phyloP scores from a whole-genome alignment of 805 yeast species.

The Blastobotrys attinorum region DNA sequence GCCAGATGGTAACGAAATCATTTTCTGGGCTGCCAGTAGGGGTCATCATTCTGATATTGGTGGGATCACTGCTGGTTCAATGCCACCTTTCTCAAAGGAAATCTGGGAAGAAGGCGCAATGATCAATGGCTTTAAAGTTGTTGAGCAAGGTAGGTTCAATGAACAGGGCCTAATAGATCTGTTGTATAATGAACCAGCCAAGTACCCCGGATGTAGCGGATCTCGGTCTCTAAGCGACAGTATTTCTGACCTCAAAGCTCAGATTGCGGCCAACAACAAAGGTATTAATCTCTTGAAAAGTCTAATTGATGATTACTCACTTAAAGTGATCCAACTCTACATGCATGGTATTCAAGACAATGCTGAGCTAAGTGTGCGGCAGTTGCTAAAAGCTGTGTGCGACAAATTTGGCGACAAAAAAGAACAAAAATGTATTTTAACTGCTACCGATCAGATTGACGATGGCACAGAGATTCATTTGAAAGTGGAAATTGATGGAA shows the following conservation, averaged over 20 bases:
- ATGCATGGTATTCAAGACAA: conserved; percentile 78
- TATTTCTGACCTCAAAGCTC: conserved; percentile 76
- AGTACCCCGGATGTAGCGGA: conserved; percentile 82
- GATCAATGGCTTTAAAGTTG: conserved; percentile 69
- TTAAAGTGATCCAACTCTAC: conserved; percentile 53
- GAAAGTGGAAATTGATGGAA: conserved; percentile 35
- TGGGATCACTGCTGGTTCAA: conserved; percentile 83
- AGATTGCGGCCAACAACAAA: conserved; percentile 80
- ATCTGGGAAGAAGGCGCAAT: conserved; percentile 89
- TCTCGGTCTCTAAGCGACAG: conserved; percentile 79
- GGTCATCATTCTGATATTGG: conserved; percentile 98
- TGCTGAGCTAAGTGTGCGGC: conserved; percentile 65
- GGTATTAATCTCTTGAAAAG: conserved; percentile 62
- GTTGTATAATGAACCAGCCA: conserved; percentile 66
- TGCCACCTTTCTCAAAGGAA: conserved; percentile 87
- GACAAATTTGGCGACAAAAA: conserved; percentile 32
- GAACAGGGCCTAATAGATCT: conserved; percentile 57
- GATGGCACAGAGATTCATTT: conserved; percentile 29
- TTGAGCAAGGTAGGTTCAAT: conserved; percentile 64
- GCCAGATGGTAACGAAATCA: conserved; percentile 41
- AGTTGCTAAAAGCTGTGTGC: conserved; percentile 39
- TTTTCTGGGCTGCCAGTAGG: conserved; percentile 86
- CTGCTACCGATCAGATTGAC: conserved; percentile 26
- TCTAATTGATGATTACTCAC: conserved; percentile 56
- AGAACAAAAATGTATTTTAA: conserved; percentile 17